phyloP scores from a whole-genome alignment of 164 flowering plant genomes.

The Stephania yunnanensis region DNA sequence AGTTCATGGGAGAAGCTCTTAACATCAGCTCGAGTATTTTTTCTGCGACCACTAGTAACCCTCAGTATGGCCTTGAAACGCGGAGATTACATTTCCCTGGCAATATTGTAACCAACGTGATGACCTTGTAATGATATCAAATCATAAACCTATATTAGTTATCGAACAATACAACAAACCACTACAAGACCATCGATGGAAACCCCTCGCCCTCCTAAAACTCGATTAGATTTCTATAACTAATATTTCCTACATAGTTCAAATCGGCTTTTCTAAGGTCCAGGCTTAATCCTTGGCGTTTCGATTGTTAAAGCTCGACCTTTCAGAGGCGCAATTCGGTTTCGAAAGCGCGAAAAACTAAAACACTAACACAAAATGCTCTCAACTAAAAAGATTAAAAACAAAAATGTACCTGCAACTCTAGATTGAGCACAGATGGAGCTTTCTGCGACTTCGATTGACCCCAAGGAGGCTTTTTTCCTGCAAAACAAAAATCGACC shows the following conservation, averaged over 20 bases:
- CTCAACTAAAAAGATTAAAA: not conserved
- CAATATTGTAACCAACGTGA: constrained; percentile 32
- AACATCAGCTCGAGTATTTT: constrained; percentile 54
- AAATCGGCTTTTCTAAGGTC: not conserved
- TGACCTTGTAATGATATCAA: constrained; percentile 33
- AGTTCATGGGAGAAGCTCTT: constrained; percentile 98
- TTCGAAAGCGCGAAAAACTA: not conserved
- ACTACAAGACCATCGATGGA: not conserved
- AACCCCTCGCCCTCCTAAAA: not conserved
- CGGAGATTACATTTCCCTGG: constrained; percentile 86
- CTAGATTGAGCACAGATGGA: constrained; percentile 29
- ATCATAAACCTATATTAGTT: not conserved
- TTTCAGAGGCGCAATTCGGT: not conserved
- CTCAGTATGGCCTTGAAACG: constrained; percentile 86
- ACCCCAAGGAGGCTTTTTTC: constrained; percentile 42
- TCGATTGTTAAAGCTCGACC: not conserved
- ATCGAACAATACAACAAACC: not conserved
- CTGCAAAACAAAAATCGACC: constrained; percentile 24
- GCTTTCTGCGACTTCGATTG: constrained; percentile 55
- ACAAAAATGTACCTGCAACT: constrained; percentile 44
- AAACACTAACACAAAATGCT: not conserved
- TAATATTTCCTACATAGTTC: not conserved
- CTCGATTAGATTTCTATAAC: not conserved
- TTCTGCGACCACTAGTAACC: constrained; percentile 78
- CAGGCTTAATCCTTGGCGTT: too few relatives aligned